These are phyloP conservation scores for Pythium phragmiticola DNA, from an alignment of 352 stramenopile species.

Conservation along the genomic window DNA sequence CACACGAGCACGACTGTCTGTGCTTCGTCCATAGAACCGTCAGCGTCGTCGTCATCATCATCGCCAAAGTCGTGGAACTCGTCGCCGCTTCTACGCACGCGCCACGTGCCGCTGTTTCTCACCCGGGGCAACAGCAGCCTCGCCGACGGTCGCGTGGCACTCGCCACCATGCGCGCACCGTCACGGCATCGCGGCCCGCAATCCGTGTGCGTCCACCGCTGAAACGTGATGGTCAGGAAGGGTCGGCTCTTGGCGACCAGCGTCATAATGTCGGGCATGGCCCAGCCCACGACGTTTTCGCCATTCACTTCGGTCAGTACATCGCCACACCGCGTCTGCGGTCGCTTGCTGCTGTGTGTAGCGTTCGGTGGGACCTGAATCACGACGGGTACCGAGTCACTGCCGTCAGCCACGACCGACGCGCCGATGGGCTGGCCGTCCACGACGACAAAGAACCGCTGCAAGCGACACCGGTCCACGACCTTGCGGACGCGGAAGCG, in stretches of 20 bases:
- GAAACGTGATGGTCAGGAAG: conserved; percentile 53
- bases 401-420: conserved; percentile 43
- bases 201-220: conserved; percentile 33
- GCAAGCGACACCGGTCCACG: conserved; percentile 18
- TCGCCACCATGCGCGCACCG: conserved; percentile 3
- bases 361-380: conserved; percentile 27
- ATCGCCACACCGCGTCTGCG: conserved; percentile 36
- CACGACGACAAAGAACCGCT: conserved; percentile 45
- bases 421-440: conserved; percentile 40
- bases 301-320: conserved; percentile 59
- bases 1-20: conserved; percentile 50
- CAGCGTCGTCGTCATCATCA: conserved; percentile 1
- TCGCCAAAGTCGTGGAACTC: conserved; percentile 24
- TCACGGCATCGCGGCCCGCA: conserved; percentile 19
- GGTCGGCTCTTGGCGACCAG: conserved; percentile 35
- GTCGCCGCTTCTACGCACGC: conserved; percentile 13
- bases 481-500: conserved; percentile 39
- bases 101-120: neutral
- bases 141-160: neutral
- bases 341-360: neutral
- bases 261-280: conserved; percentile 38
- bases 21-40: neutral
- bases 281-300: conserved; percentile 41
- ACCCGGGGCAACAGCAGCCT: neutral
- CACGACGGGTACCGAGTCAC: conserved; percentile 49